A percentile compares a stretch with the other conserved stretches of the same genome.
Conservation (phyloP, 1,284 basidiomycete species). For the Leccinum insolens region DNA sequence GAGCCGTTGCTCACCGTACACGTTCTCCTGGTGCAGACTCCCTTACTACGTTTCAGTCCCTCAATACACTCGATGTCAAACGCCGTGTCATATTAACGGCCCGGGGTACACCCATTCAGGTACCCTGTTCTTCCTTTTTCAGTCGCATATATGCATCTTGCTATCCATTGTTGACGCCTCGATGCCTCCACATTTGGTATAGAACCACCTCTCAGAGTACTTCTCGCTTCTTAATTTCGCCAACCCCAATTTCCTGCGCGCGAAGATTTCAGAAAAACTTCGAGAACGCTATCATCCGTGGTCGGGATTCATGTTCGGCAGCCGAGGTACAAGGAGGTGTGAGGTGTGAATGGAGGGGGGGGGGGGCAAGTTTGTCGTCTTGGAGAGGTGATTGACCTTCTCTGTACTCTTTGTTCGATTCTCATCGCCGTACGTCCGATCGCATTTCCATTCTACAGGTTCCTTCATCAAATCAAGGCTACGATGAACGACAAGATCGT, state of each 20-base stretch:
- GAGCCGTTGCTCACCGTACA: slow-evolving; percentile 16
- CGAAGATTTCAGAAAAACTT: slow-evolving; percentile 95
- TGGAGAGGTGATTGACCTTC: slow-evolving; percentile 72
- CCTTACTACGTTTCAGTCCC: slow-evolving; percentile 79
- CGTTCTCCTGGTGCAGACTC: slow-evolving; percentile 58
- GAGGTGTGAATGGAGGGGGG: too few relatives aligned
- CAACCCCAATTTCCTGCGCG: slow-evolving; percentile 91
- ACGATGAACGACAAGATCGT: slow-evolving; percentile 97
- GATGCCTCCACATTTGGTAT: not conserved
- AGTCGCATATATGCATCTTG: slow-evolving; percentile 8
- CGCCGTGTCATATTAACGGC: slow-evolving; percentile 95
- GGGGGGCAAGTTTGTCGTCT: slow-evolving; percentile 87
- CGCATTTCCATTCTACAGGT: slow-evolving; percentile 50
- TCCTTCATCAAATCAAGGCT: slow-evolving; percentile 80
- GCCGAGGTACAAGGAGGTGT: slow-evolving; percentile 68
- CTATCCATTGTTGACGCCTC: not conserved
- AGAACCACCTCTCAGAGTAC: slow-evolving; percentile 98
- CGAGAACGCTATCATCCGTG: slow-evolving; percentile 92
- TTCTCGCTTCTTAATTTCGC: slow-evolving; percentile 97
- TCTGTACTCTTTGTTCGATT: not conserved
- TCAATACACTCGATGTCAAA: slow-evolving; percentile 86
- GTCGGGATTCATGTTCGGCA: slow-evolving; percentile 90
- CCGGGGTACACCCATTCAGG: slow-evolving; percentile 87
- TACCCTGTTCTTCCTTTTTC: slow-evolving; percentile 25
- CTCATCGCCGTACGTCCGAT: not conserved